Base-by-base conservation (phyloP, 2,329 filamentous ascomycete genomes). In the Plenodomus tracheiphilus region DNA sequence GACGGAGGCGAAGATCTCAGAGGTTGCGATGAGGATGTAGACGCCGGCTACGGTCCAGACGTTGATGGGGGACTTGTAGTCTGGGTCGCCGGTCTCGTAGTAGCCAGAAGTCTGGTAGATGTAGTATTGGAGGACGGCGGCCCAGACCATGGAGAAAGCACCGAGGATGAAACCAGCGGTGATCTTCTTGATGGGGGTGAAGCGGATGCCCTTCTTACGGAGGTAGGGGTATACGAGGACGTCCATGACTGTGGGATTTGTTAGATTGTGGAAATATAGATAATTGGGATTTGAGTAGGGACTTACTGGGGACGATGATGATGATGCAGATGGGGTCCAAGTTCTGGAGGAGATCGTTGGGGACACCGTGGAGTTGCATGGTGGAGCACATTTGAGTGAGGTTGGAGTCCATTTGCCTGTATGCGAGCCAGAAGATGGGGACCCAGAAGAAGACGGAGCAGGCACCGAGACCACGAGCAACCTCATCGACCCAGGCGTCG, bases 401-500 rank as follows among this genome's bases (percentile, higher is more conserved):
- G 74, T 86, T 88, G 69, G 77, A 81, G 44, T 81, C 82, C 72
- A 88, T 84, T 63, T 89, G 86, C 42, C 80, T 80, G 71, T 88
- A 88, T 54, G 83, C 81, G 20, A 88, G 77, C 83, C 84, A 88
- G 75, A 83, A 87, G 32, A 69, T 53, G 35, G 87, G 86, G 47
- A 85, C 81, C 77, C 86, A 90, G 53, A 85, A 60, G 58, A 74
- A 73, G 13, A 74, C 68, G 41, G 58, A 55, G 62, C 71, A 74
- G 32, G 70, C 71, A 19, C 41, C 55, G 47, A 63, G 68, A 53
- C 87, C 88, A 72, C 88, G 85, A 43, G 79, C 79, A 41, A 91
- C 84, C 66, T 92, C 87, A 47, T 91, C 87, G n/a, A 91, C 88
- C 87, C 87, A 92, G 52, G 84, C 82, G 58, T 91, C 88, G 53